Evolutionary conservation across 495 filamentous ascomycete genomes (phyloP), one percentile per base, ranked within the genome.

Genomic region (Chlorociboria aeruginascens): DNA sequence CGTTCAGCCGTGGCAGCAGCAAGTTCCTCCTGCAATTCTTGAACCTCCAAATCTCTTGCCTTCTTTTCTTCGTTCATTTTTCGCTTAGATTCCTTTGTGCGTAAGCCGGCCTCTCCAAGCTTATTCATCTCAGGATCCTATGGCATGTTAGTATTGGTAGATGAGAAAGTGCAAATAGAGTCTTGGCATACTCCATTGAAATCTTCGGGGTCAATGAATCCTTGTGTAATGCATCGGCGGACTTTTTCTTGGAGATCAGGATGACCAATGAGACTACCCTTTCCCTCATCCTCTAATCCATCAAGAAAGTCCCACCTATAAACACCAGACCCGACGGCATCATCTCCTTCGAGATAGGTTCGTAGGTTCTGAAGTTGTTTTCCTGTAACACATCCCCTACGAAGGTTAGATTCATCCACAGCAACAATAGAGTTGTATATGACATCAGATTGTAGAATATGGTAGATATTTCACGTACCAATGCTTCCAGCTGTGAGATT

Each of bases 361-460:
- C 54, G 52, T 40, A 82, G 57, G 52, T 81, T 78, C 37, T 57
- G 43, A 46, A 89, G 63, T 43, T 78, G 63, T 25, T 63, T 62
- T 8, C 82, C 79, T 13, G 82, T 85, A 32, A 79, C 69, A 52
- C 85, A 89, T 20, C 85, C 83, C 84, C 84, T 84, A 32, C 12
- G 36, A 17, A 30, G 32, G 31, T 46, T 11, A 38, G 41, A 36
- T 14, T 41, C 38, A 30, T 40, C 36, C 12, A 40, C 20, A 33
- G 41, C 29, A 30, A 30, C 20, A 11, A 16, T 3, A 6, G 7
- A 46, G 13, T 32, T 30, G 12, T n/a, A n/a, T 32, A 30, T 28
- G 29, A 12, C 20, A 20, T 13, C 8, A 29, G 3, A 8, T 3
- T 43, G 10, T 29, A 6, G 16, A 16, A 33, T 4, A 11, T 13